Evolutionary conservation across 2,329 filamentous ascomycete genomes (phyloP).

Genomic region (Pezicula neosporulosa): DNA sequence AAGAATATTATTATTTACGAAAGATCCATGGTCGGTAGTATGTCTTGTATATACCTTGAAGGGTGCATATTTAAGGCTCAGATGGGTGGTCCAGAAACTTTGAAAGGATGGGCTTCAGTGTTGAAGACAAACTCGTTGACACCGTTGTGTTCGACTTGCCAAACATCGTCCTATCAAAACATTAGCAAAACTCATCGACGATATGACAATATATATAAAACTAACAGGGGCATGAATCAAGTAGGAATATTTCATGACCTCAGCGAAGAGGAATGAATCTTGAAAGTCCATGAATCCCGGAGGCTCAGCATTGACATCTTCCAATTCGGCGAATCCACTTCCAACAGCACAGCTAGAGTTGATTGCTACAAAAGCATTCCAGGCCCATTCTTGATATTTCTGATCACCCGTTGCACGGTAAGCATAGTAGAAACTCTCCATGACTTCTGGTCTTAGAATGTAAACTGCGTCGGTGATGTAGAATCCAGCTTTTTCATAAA

Average conservation of each 20-base stretch:
- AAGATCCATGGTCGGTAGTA: too few relatives aligned
- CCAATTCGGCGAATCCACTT: slow-evolving; percentile 64
- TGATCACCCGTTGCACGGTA: slow-evolving; percentile 73
- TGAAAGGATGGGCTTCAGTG: slow-evolving; percentile 62
- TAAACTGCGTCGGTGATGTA: slow-evolving; percentile 63
- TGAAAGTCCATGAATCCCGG: slow-evolving; percentile 61
- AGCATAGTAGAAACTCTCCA: slow-evolving; percentile 85
- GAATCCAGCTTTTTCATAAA: slow-evolving; percentile 68
- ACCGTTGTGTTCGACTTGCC: slow-evolving; percentile 48
- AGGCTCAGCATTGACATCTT: slow-evolving; percentile 55
- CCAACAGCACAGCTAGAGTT: slow-evolving; percentile 58
- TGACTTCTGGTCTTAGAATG: slow-evolving; percentile 72
- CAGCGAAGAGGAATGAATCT: slow-evolving; percentile 86
- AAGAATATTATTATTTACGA: too few relatives aligned
- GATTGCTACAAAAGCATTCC: slow-evolving; percentile 72
- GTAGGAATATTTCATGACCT: slow-evolving; percentile 83
- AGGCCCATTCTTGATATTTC: slow-evolving; percentile 81
- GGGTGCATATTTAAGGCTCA: slow-evolving; percentile 5
- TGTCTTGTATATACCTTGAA: too few relatives aligned
- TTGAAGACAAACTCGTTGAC: slow-evolving; percentile 58
- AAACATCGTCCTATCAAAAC: slow-evolving; percentile 33
- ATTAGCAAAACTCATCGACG: slow-evolving; percentile 5
- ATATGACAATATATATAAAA: not conserved
- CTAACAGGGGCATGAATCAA: slow-evolving; percentile 46
- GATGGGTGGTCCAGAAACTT: slow-evolving; percentile 31